Evolutionary conservation across 768 basidiomycete species (phyloP).

Genomic region (Coprinopsis strossmayeri): DNA sequence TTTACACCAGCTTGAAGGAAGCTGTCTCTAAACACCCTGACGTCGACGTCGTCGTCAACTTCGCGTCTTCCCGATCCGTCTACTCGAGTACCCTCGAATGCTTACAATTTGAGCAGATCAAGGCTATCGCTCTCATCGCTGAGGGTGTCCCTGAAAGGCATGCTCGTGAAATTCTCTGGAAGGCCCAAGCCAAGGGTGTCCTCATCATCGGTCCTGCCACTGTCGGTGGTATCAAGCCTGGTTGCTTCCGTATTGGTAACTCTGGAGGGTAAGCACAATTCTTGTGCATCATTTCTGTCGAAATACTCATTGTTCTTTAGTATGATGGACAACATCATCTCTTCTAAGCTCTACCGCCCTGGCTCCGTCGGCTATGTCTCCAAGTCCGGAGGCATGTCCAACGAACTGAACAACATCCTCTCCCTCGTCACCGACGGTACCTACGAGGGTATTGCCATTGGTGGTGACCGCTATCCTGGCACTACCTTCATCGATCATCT

Average conservation of each 20-base stretch:
- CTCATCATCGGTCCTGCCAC: conserved; percentile 94
- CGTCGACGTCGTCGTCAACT: conserved; percentile 98
- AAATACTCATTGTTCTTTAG: conserved; percentile 26
- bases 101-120: conserved; percentile 52
- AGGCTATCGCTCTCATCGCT: conserved; percentile 84
- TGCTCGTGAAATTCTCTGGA: conserved; percentile 90
- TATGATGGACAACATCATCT: conserved; percentile 99
- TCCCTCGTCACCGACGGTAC: conserved; percentile 95
- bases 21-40: conserved; percentile 93
- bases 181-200: conserved; percentile 78
- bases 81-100: conserved; percentile 94
- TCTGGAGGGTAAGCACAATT: conserved; percentile 72
- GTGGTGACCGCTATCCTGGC: conserved; percentile 98
- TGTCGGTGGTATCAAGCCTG: conserved; percentile 99
- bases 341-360: conserved; percentile 96
- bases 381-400: conserved; percentile 99
- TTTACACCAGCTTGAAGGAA: conserved; percentile 89
- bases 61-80: conserved; percentile 89
- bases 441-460: conserved; percentile 99
- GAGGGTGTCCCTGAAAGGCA: conserved; percentile 99
- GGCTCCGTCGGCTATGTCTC: conserved; percentile 98
- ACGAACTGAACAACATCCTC: conserved; percentile 99
- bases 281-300: neutral
- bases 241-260: conserved; percentile 99
- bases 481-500: conserved; percentile 99